Base-by-base conservation (phyloP, 495 filamentous ascomycete genomes). In the Hypoxylon lienhwacheense region DNA sequence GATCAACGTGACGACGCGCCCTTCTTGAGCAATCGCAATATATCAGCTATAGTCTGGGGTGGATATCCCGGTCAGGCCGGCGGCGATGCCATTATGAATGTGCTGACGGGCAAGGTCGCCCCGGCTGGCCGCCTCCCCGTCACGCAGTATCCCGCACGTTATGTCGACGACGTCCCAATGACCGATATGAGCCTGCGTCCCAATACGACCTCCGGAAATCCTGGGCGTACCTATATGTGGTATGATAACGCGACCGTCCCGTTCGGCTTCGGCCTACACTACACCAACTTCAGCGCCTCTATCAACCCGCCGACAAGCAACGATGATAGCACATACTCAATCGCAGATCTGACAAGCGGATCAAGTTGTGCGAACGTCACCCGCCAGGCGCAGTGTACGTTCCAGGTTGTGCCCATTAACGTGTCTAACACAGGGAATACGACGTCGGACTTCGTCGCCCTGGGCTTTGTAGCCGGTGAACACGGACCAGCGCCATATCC, bases 1-100 rank as follows among this genome's bases (percentile, higher is more conserved):
- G 57, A 45, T 7, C 63, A 66, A 55, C 66, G 47, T 55, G 74
- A 63, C 59, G 71, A 61, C 32, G 40, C 57, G 1, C 53, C 66
- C 12, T 62, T 62, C 28, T 12, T 62, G 15, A 36, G 53, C 21
- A 5, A 62, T 16, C 29, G 37, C 22, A 59, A 55, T 29, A 69
- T 85, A 45, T 76, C 71, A 26, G 73, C 79, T 1, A 64, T 85
- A 4, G 32, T 83, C 12, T 85, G 81, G 81, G 81, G 69, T 8
- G 80, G 80, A 2, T 84, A 83, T 59, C 81, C 80, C 0, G 81
- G 81, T n/a, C 81, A 85, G 59, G 73, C 76, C 10, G 81, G 81
- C 15, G 81, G 81, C 0, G 66, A 70, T 8, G 81, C 81, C 4
- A 70, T 83, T 6, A 48, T 79, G 22, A 78, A 85, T 39, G 76